These are phyloP conservation scores for Tulasnella calospora DNA, from an alignment of 768 basidiomycete species.

Conservation along the genomic window DNA sequence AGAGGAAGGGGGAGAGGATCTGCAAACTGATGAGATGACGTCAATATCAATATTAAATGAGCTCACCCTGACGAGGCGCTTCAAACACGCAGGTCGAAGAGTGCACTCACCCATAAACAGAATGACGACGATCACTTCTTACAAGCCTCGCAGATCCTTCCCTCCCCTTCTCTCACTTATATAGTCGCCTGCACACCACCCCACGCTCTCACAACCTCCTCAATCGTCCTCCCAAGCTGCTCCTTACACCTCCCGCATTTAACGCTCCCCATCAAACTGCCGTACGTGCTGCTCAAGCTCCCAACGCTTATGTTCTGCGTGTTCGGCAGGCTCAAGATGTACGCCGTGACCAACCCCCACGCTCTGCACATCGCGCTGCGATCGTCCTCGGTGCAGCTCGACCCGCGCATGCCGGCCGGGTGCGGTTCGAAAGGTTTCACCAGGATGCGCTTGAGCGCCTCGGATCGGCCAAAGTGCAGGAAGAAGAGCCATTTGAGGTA, in stretches of 20 bases:
- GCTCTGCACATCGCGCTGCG: slow-evolving; percentile 22
- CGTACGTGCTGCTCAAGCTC: slow-evolving; percentile 6
- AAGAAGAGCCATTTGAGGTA: slow-evolving; percentile 81
- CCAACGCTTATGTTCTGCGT: slow-evolving; percentile 10
- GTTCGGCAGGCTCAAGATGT: slow-evolving; percentile 20
- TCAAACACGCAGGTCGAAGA: not conserved
- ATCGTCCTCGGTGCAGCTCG: slow-evolving; percentile 23
- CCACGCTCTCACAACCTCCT: slow-evolving; percentile 14
- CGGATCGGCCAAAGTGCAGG: slow-evolving; percentile 74
- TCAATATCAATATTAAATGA: not conserved
- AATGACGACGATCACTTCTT: slow-evolving; percentile 2
- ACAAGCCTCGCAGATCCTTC: not conserved
- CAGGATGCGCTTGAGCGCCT: slow-evolving; percentile 74
- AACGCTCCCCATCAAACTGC: not conserved
- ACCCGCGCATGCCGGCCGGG: not conserved
- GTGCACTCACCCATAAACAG: not conserved
- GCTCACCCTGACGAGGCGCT: not conserved
- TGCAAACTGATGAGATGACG: slow-evolving; percentile 2
- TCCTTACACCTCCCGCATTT: slow-evolving; percentile 14
- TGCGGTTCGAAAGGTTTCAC: slow-evolving; percentile 23
- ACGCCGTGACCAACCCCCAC: slow-evolving; percentile 28
- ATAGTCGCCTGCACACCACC: slow-evolving; percentile 18
- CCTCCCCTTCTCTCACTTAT: not conserved
- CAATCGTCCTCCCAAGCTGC: slow-evolving; percentile 9
- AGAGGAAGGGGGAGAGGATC: not conserved